Evolutionary conservation across 768 basidiomycete genomes (phyloP), one percentile per base, ranked within the genome.

Genomic region (Boletus rubroflammeus): DNA sequence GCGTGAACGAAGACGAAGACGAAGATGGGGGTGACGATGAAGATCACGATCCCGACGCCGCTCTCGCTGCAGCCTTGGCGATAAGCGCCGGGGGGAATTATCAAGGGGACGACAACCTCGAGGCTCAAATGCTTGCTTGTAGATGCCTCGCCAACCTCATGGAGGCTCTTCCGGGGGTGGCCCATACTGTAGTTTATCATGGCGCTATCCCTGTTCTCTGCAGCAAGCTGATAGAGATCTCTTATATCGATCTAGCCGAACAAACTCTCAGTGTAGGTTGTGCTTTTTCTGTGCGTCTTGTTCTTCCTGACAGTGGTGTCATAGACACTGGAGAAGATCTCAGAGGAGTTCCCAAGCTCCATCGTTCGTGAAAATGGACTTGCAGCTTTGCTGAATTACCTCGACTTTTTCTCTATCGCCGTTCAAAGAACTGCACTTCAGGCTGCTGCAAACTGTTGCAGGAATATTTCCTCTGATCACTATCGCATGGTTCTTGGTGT

Each of bases 181-280:
- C 93, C n/a, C 94, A 98, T 67, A 94, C 93, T 42, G 87, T 99
- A 62, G 96, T 98, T 36, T 92, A 97, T 69, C 91, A 96, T 64
- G 96, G 96, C n/a, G 97, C 96, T 17, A 95, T 99, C 54, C 94
- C 94, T 17, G 93, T 96, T 31, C 80, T 99, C 44, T 98, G 96
- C 81, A 90, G 90, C 81, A 98, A 99, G 71, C 75, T 99, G 56
- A 85, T 93, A 68, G 93, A 97, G 73, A 99, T 99, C 54, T 91
- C 92, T 23, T 97, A 95, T 67, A 98, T 99, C 61, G 97, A 99
- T 72, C 79, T 99, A 43, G 97, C 97, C 13, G 97, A 98, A 69
- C 97, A 99, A 74, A 98, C 96, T 9, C 75, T 99, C 60, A 95
- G 92, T 67, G 96, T 98, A 76, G 76, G 94, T 83, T 48, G 23